Evolutionary conservation across 441 rosid genomes (phyloP).

Genomic region (Raphanus hybrid): DNA sequence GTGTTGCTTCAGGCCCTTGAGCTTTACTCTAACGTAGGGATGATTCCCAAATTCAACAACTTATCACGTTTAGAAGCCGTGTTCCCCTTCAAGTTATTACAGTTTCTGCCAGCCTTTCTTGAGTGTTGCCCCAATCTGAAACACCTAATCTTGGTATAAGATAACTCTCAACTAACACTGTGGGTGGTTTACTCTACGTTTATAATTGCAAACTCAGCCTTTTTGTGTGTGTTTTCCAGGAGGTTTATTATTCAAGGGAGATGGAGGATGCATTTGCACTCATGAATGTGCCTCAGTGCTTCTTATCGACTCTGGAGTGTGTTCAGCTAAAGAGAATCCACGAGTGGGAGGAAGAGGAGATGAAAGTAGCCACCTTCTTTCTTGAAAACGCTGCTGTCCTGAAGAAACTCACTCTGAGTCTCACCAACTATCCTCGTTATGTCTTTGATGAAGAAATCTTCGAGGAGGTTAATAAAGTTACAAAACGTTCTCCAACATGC

Average conservation of each 20-base stretch:
- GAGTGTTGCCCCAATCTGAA: slow-evolving; percentile 24
- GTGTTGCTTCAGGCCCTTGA: not conserved
- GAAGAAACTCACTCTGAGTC: slow-evolving; percentile 5
- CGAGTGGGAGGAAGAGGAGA: not conserved
- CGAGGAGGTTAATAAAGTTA: not conserved
- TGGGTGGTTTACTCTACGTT: not conserved
- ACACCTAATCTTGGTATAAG: slow-evolving; percentile 20
- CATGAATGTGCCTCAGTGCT: not conserved
- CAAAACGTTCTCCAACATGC: not conserved
- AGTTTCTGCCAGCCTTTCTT: not conserved
- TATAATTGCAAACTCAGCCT: not conserved
- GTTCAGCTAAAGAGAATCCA: not conserved
- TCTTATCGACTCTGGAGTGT: slow-evolving; percentile 7
- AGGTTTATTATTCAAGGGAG: not conserved
- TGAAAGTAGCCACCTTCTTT: slow-evolving; percentile 13
- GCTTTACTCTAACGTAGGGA: not conserved
- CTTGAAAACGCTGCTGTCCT: slow-evolving; percentile 20
- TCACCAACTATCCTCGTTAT: not conserved
- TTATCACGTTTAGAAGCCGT: not conserved
- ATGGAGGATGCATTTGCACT: not conserved
- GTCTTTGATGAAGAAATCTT: not conserved
- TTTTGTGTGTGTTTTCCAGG: not conserved
- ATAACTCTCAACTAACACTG: not conserved
- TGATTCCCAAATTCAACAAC: not conserved
- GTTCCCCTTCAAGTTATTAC: not conserved